Percentiles rank a stretch among this genome's conserved stretches.
Conservation (phyloP, 1,139 yeast genomes). For the Protomyces gravidus region DNA sequence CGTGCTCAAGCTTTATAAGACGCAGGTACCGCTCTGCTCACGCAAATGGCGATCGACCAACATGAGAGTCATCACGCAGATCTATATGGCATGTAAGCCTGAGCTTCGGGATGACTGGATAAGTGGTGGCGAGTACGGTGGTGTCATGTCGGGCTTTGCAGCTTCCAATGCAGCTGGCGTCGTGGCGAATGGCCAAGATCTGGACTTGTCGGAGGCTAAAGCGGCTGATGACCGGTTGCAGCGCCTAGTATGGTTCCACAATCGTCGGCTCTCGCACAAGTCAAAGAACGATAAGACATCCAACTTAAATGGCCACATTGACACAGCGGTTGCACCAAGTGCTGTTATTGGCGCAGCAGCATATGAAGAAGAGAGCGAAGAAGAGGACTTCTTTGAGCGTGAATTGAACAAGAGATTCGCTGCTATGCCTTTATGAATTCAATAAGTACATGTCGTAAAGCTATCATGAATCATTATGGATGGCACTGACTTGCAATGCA, state of each 20-base stretch:
- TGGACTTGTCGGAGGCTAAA: not conserved
- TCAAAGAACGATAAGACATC: not conserved
- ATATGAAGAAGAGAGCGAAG: not conserved
- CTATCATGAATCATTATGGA: too few species aligned
- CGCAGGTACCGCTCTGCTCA: slow-evolving; percentile 84
- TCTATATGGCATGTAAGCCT: slow-evolving; percentile 69
- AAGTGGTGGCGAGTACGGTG: slow-evolving; percentile 59
- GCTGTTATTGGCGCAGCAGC: not conserved
- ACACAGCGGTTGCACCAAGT: too few species aligned
- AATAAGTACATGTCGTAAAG: too few species aligned
- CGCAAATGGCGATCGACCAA: slow-evolving; percentile 90
- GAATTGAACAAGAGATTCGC: not conserved
- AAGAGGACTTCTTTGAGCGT: not conserved
- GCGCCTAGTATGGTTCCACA: not conserved
- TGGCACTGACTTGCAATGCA: too few species aligned
- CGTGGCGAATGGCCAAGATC: slow-evolving; percentile 4
- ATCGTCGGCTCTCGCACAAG: not conserved
- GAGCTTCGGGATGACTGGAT: slow-evolving; percentile 83
- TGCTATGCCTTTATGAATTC: too few species aligned
- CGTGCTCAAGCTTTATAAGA: slow-evolving; percentile 66
- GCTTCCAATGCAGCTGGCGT: slow-evolving; percentile 72
- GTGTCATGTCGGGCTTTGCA: slow-evolving; percentile 39
- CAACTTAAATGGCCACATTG: too few species aligned
- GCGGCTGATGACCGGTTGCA: not conserved
- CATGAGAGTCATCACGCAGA: slow-evolving; percentile 88